phyloP scores from a whole-genome alignment of 169 alveolate genomes.

The Cryptosporidium viatorum region DNA sequence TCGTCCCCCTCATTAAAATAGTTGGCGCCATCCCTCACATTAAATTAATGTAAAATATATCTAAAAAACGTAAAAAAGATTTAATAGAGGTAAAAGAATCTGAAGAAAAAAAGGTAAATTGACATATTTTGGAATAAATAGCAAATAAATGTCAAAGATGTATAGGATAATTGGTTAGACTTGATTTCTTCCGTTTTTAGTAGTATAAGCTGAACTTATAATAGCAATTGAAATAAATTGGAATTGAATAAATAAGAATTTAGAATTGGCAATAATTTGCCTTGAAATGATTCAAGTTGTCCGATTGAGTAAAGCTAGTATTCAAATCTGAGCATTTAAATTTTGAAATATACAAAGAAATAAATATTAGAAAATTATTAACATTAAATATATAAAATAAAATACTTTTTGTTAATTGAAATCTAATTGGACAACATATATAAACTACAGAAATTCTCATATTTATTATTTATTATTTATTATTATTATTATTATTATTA shows the following conservation, averaged over 20 bases:
- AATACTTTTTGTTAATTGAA: no score
- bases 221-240: not conserved
- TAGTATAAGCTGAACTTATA: not conserved
- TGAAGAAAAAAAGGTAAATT: not conserved
- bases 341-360: not conserved
- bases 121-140: not conserved
- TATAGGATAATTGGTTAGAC: not conserved
- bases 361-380: no score
- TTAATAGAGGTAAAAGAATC: not conserved
- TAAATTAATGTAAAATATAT: not conserved
- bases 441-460: not conserved
- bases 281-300: not conserved
- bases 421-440: not conserved
- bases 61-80: slow-evolving; percentile 18
- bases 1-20: not conserved
- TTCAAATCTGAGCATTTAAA: not conserved
- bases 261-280: not conserved
- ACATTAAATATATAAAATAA: not conserved
- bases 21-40: slow-evolving; percentile 19
- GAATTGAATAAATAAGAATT: not conserved
- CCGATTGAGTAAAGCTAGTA: not conserved
- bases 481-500: no score
- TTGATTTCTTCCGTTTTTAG: not conserved
- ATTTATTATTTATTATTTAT: no score
- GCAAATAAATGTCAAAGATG: not conserved